Percentiles rank a stretch among this genome's conserved stretches.
phyloP scores from a whole-genome alignment of 345 rosid species.

The Aurinia saxatilis region DNA sequence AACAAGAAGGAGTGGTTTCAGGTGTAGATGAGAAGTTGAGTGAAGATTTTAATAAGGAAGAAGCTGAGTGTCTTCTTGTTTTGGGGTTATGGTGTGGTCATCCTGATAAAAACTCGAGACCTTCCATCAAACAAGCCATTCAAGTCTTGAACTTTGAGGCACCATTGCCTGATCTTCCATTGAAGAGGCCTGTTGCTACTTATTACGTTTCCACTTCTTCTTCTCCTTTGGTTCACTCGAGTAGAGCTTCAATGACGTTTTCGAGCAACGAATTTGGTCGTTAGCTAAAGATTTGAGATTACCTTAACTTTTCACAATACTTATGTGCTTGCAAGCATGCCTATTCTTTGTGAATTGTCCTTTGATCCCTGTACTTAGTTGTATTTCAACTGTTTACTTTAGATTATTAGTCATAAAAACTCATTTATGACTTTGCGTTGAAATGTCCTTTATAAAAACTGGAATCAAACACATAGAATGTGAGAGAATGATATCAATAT shows the following conservation, averaged over 20 bases:
- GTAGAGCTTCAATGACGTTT: constrained; percentile 24
- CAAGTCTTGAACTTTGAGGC: constrained; percentile 38
- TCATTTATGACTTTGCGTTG: too few relatives aligned
- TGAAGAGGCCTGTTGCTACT: constrained; percentile 34
- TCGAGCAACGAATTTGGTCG: constrained; percentile 27
- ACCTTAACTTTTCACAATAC: neutral
- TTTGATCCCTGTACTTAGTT: too few relatives aligned
- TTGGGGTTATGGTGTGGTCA: constrained; percentile 32
- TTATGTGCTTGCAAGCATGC: too few relatives aligned
- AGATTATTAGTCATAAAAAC: too few relatives aligned
- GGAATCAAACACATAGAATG: too few relatives aligned
- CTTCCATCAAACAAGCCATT: constrained; percentile 42
- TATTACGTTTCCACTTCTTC: constrained; percentile 28
- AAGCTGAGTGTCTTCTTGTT: constrained; percentile 22
- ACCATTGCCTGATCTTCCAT: constrained; percentile 38
- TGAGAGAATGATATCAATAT: too few relatives aligned
- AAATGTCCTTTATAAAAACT: too few relatives aligned
- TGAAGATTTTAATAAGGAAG: constrained; percentile 4
- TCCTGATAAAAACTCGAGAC: constrained; percentile 28
- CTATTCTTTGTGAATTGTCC: neutral
- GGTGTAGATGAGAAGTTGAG: constrained; percentile 22
- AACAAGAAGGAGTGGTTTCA: neutral
- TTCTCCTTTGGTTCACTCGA: constrained; percentile 11
- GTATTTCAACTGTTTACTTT: too few relatives aligned
- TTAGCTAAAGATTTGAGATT: neutral